These are phyloP conservation scores for Suhomyces prunicola DNA, from an alignment of 805 yeast species.

Conservation along the genomic window DNA sequence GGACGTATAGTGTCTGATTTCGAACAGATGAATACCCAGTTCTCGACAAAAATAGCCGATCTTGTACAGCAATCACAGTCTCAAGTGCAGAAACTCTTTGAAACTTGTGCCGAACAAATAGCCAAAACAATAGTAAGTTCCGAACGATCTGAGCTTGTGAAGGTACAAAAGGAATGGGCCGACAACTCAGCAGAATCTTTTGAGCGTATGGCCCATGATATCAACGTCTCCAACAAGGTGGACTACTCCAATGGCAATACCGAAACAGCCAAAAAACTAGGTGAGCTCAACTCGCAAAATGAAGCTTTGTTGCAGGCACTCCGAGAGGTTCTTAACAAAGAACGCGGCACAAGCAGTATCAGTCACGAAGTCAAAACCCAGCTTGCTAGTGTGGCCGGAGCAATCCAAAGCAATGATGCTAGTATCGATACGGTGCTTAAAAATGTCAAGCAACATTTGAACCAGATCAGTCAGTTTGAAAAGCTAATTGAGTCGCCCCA, in stretches of 20 bases:
- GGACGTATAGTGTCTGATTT: neutral
- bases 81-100: conserved; percentile 1
- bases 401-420: conserved; percentile 4
- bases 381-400: neutral
- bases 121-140: neutral
- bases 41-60: neutral
- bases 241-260: neutral
- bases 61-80: conserved; percentile 2
- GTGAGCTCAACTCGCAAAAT: neutral
- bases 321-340: neutral
- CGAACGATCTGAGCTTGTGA: neutral
- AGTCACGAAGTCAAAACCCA: neutral
- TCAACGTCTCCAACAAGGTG: neutral
- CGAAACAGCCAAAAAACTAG: neutral
- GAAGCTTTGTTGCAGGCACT: neutral
- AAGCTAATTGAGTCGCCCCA: conserved; percentile 6
- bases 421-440: conserved; percentile 1
- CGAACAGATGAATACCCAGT: conserved; percentile 1
- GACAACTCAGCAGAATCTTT: neutral
- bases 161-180: neutral
- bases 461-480: conserved; percentile 5
- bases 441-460: conserved; percentile 3
- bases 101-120: conserved; percentile 1
- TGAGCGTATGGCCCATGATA: neutral
- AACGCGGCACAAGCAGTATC: neutral